Conservation (phyloP, 805 yeast species). For the Clavispora asparagi region DNA sequence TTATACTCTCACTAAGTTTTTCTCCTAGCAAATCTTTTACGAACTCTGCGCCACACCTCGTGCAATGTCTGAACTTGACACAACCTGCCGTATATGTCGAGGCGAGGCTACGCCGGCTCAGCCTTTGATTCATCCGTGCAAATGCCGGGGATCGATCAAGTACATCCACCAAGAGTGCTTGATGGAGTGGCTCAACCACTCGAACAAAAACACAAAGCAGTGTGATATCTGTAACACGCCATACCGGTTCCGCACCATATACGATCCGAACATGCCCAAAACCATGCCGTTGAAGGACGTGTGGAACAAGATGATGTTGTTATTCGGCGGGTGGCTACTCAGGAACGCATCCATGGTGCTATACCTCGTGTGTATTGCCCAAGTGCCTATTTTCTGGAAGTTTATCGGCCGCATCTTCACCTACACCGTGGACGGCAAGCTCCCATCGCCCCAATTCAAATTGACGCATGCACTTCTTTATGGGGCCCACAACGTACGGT, state of each 20-base stretch:
- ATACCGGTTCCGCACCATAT: conserved; percentile 63
- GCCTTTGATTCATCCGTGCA: conserved; percentile 88
- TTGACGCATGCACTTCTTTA: conserved; percentile 31
- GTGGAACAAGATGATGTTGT: conserved; percentile 29
- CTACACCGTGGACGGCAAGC: conserved; percentile 49
- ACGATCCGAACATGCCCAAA: conserved; percentile 60
- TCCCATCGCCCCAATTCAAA: conserved; percentile 35
- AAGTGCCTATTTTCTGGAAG: conserved; percentile 57
- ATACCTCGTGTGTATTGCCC: conserved; percentile 40
- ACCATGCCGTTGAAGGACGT: conserved; percentile 53
- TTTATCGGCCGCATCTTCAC: conserved; percentile 49
- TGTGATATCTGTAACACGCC: conserved; percentile 88
- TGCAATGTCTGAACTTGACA: conserved; percentile 26
- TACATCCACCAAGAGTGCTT: conserved; percentile 91
- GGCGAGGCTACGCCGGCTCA: conserved; percentile 78
- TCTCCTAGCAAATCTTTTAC: too few species aligned
- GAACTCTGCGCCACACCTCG: background rate
- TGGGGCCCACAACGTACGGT: conserved; percentile 24
- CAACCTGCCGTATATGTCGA: conserved; percentile 86
- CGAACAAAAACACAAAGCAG: conserved; percentile 49
- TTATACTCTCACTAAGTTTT: too few species aligned
- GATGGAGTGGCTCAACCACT: conserved; percentile 77
- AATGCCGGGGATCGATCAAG: conserved; percentile 88
- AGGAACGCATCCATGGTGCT: conserved; percentile 24
- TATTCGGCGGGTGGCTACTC: conserved; percentile 9